Conservation (phyloP, 2,329 filamentous ascomycete species). For the Magnaporthiopsis incrustans region DNA sequence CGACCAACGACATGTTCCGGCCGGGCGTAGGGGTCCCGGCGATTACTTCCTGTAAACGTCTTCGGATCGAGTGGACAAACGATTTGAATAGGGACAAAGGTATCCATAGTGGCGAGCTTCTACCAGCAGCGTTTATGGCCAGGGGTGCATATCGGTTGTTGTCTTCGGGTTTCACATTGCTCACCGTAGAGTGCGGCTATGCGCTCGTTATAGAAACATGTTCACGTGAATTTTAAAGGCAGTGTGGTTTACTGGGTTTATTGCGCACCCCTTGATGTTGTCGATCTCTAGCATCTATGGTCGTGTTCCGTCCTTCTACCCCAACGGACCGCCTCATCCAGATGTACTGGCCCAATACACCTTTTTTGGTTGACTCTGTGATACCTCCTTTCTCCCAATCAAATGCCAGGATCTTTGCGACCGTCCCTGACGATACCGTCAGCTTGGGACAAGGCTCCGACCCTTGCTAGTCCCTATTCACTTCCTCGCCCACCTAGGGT, state of each 20-base stretch:
- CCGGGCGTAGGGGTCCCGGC: constrained; percentile 57
- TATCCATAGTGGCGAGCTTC: background rate
- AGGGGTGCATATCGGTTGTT: background rate
- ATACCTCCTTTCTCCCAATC: too few species aligned
- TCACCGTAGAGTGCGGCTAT: background rate
- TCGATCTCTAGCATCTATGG: background rate
- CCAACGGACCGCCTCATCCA: too few species aligned
- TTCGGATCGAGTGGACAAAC: background rate
- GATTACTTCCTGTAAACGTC: constrained; percentile 58
- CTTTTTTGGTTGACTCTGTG: too few species aligned
- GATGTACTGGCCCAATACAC: too few species aligned
- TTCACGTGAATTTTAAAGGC: background rate
- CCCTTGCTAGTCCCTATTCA: too few species aligned
- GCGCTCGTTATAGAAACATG: background rate
- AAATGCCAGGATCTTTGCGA: too few species aligned
- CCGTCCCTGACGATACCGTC: too few species aligned
- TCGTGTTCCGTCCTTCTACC: too few species aligned
- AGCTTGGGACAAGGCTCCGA: too few species aligned
- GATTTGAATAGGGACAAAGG: background rate
- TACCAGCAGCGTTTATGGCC: background rate
- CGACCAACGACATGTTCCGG: constrained; percentile 71
- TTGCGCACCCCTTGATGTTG: background rate
- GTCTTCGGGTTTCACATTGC: background rate
- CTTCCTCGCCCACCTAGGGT: too few species aligned
- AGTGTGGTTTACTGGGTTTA: background rate